Base-by-base conservation (phyloP, 2,329 filamentous ascomycete genomes). In the Fusarium sp. region DNA sequence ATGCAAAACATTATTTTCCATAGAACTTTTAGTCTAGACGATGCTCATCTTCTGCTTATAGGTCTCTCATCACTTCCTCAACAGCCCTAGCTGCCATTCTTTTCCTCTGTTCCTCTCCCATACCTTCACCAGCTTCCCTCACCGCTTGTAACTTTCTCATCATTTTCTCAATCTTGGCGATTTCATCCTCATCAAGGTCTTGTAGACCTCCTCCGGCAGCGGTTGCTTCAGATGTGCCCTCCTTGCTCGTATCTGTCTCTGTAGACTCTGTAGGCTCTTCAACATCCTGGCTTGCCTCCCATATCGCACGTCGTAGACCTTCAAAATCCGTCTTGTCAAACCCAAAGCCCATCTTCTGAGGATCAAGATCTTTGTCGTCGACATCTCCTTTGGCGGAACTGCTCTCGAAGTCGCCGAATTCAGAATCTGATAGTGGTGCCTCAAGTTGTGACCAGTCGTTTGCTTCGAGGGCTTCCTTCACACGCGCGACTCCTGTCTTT, bases 71-170 rank as follows among this genome's bases (percentile, higher is more conserved):
- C 33, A 91, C 86, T 72, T 91, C 88, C 13, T 81, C 83, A 4
- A 91, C 87, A 1, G 88, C 88, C 70, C 85, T 85, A 23, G 85
- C 85, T 4, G 89, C 89, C 78, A 90, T 82, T 64, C 82, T 83
- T 76, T 83, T 86, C 69, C 87, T 83, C 78, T 91, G 87, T 28
- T 86, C 85, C 73, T 88, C 86, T 2, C 87, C 82, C 76, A 91
- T 74, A 10, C 86, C 87, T 13, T 86, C 84, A 31, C 84, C 87
- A 67, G 87, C 83, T 55, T 91, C 88, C 73, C 83, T 79, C 10
- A 87, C 87, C 2, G 87, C 87, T 77, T 88, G 86, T 63, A 92
- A 79, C 76, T 86, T 89, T 50, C 83, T 79, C 86, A 91, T 90
- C 84, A 91, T 86, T 52, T 80, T 79, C 72, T 90, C 88, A 31